These are phyloP conservation scores for Aspergillus japonicus DNA, from an alignment of 2,329 filamentous ascomycete species.

Conservation along the genomic window DNA sequence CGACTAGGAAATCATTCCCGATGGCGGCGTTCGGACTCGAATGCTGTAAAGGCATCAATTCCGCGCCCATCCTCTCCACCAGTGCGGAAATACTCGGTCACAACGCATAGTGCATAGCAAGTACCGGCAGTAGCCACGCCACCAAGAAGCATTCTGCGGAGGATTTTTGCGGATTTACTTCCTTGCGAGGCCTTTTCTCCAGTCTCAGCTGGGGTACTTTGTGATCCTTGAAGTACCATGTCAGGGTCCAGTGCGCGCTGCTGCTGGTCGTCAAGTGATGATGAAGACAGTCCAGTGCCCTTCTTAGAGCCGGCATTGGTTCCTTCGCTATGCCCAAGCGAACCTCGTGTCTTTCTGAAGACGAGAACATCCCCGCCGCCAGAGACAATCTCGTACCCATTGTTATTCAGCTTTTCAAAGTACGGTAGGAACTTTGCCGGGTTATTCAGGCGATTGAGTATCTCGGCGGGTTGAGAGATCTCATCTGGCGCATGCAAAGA, in stretches of 20 bases:
- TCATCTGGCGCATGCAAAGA: slow-evolving; percentile 29
- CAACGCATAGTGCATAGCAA: slow-evolving; percentile 44
- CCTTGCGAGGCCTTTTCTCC: not conserved
- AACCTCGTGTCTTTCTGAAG: slow-evolving; percentile 28
- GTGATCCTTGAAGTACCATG: not conserved
- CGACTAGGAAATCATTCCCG: slow-evolving; percentile 9
- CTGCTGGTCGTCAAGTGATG: not conserved
- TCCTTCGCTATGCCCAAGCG: not conserved
- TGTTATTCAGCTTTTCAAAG: slow-evolving; percentile 37
- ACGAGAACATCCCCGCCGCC: slow-evolving; percentile 44
- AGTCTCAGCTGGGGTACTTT: not conserved
- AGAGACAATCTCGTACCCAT: slow-evolving; percentile 45
- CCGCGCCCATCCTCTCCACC: slow-evolving; percentile 40
- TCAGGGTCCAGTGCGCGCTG: not conserved
- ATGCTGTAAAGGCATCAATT: slow-evolving; percentile 40
- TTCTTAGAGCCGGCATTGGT: not conserved
- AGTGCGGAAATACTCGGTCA: slow-evolving; percentile 43
- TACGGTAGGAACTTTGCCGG: slow-evolving; percentile 44
- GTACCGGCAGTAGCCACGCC: slow-evolving; percentile 37
- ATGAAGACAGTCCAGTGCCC: not conserved
- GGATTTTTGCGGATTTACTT: slow-evolving; percentile 14
- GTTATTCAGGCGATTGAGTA: slow-evolving; percentile 39
- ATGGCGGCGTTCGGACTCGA: slow-evolving; percentile 37
- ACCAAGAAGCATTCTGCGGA: slow-evolving; percentile 37
- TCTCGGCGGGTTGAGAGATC: slow-evolving; percentile 29